Base-by-base conservation (phyloP, 2,329 filamentous ascomycete species). In the Lasiodiplodia gonubiensis region DNA sequence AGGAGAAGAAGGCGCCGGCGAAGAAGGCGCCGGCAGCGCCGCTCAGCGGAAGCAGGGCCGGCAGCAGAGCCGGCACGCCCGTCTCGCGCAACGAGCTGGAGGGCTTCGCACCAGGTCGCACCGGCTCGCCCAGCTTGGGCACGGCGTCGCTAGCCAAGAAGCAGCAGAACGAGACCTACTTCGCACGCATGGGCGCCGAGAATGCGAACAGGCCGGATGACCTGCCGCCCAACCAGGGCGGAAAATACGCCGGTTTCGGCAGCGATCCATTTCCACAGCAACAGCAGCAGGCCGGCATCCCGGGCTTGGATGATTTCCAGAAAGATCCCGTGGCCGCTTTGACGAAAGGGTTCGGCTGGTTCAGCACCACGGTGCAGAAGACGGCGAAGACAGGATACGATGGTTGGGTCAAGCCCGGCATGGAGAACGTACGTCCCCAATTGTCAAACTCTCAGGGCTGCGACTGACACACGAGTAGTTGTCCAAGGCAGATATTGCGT, bases 311-410 rank as follows among this genome's bases (percentile, higher is more conserved):
- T 66, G 94, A 98, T 66, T 88, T 98, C 75, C 93, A 97, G 79
- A 92, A 90, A 76, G 95, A 99, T 77, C 94, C 95, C 0, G 84
- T 98, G 70, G 94, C 88, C 1, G 93, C 94, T 18, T 80, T 99
- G 72, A 93, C 89, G 33, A 97, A 97, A 80, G 92, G 94, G 0
- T 96, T 98, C 74, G 94, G 94, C 10, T 98, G 95, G 93, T 93
- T 98, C 75, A 88, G 93, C 21, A 91, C 88, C 39, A 93, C 92
- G 14, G 93, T 98, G 51, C 89, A 89, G 30, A 97, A 95, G 84
- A 92, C 92, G 71, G 95, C 94, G 46, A 96, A 97, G 84, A 92
- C 88, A 18, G 90, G 97, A 27, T 97, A 97, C 77, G 91, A 95
- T 72, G 88, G 90, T 39, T 97, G 93, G 81, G 92, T 99, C 65